A percentile compares a stretch with the other conserved stretches of the same genome.
These are phyloP conservation scores for Myxozyma geophila DNA, from an alignment of 805 yeast species.

Conservation along the genomic window DNA sequence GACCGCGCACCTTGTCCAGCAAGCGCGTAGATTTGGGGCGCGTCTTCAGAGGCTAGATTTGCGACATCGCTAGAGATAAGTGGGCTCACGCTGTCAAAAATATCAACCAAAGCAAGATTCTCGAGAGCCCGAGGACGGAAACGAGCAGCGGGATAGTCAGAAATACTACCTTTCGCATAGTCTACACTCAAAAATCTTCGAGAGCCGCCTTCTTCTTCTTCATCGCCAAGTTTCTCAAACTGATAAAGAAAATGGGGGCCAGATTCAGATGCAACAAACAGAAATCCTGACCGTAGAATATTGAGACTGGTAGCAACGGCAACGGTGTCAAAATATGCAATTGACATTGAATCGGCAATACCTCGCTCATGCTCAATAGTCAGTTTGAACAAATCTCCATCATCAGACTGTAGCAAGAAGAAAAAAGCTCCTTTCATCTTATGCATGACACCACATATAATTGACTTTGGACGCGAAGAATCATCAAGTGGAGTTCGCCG, in stretches of 20 bases:
- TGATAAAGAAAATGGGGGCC: constrained; percentile 75
- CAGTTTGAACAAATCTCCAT: constrained; percentile 78
- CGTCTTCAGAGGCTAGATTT: constrained; percentile 42
- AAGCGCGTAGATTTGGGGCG: constrained; percentile 51
- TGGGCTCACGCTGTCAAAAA: constrained; percentile 58
- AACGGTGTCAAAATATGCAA: constrained; percentile 77
- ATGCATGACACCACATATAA: constrained; percentile 68
- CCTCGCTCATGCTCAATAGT: constrained; percentile 53
- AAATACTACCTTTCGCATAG: constrained; percentile 44
- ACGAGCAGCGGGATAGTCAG: constrained; percentile 42
- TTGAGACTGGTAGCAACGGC: constrained; percentile 60
- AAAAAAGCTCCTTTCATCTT: constrained; percentile 66
- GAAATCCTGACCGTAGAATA: constrained; percentile 74
- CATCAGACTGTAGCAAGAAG: constrained; percentile 66
- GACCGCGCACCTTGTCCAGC: constrained; percentile 53
- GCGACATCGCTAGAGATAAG: constrained; percentile 50
- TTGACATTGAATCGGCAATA: constrained; percentile 49
- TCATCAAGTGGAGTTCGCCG: constrained; percentile 42
- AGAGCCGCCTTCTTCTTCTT: constrained; percentile 49
- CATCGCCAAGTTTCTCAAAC: constrained; percentile 74
- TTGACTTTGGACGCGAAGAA: constrained; percentile 41
- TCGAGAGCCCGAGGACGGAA: constrained; percentile 45
- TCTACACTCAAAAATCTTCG: constrained; percentile 45
- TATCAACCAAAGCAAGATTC: constrained; percentile 64
- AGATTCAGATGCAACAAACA: constrained; percentile 67